Evolutionary conservation across 495 filamentous ascomycete genomes (phyloP), one percentile per base, ranked within the genome.

Genomic region (Xylaria longipes): DNA sequence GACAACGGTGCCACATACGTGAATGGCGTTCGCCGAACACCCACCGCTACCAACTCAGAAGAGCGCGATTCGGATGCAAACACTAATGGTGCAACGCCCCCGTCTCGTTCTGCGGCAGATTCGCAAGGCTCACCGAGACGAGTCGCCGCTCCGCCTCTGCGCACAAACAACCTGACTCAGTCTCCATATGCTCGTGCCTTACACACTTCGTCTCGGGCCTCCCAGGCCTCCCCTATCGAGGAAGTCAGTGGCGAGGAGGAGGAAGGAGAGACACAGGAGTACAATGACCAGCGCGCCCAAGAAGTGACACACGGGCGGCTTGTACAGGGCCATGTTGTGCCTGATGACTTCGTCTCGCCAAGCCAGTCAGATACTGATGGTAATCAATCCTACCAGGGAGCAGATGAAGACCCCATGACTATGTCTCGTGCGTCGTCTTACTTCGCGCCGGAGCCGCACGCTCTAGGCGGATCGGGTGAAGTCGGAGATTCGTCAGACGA

Each of bases 311-410:
- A 94, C 50, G 97, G 94, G 41, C 89, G 96, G 41, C 85, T 99
- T 43, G 88, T 98, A n/a, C 95, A 98, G 72, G 96, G 96, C 22
- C 96, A 98, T 77, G 92, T 99, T 75, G 97, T 99, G 17, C 91
- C 97, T 64, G 96, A 99, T 80, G 91, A 97, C 78, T 94, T 94
- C 76, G 91, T 91, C n/a, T 94, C 92, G 11, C 90, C 92, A 17
- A 82, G 87, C 29, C 84, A 89, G 8, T 97, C 94, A 11, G 88
- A 89, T 5, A 81, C 81, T 20, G 82, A 81, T 69, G 79, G 75
- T 5, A 74, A 73, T 65, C 74, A 79, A 61, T 76, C 76, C 69
- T 65, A 72, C 45, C 79, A 80, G 43, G 75, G 75, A 46, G 72
- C 70, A 17, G 84, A 85, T n/a, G 85, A 90, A 57, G 86, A 89